Evolutionary conservation across 192 early-diverging fungal species (phyloP).

Genomic region (Piromyces finnis): DNA sequence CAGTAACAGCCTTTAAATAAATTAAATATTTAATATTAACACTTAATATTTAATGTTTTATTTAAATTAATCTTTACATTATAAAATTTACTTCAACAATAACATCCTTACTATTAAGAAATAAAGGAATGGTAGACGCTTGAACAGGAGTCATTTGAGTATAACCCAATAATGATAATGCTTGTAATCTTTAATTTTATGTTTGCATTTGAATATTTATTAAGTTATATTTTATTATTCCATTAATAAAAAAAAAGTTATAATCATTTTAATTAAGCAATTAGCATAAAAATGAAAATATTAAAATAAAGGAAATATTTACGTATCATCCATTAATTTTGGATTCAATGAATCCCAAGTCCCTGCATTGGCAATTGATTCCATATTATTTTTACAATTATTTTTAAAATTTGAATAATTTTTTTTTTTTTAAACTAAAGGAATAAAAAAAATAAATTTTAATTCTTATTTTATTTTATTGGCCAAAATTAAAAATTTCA

Average conservation of each 20-base stretch:
- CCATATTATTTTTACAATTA: not conserved
- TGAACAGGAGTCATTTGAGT: conserved; percentile 87
- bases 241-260: too few species aligned
- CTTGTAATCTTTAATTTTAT: conserved; percentile 40
- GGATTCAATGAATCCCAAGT: conserved; percentile 43
- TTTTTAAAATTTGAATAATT: too few species aligned
- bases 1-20: conserved; percentile 58
- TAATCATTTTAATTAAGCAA: not conserved
- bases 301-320: not conserved
- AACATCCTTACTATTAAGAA: conserved; percentile 84
- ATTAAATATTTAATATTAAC: too few species aligned
- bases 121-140: conserved; percentile 73
- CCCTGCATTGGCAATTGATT: conserved; percentile 21
- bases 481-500: too few species aligned
- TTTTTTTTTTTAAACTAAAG: too few species aligned
- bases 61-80: too few species aligned
- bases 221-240: too few species aligned
- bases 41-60: too few species aligned
- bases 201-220: not conserved
- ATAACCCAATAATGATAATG: conserved; percentile 50
- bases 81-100: conserved; percentile 58
- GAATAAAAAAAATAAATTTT: too few species aligned
- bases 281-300: not conserved
- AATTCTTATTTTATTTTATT: too few species aligned
- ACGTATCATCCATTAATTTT: conserved; percentile 15